phyloP scores from a whole-genome alignment of 2,329 filamentous ascomycete species.

The Pseudogymnoascus verrucosus region DNA sequence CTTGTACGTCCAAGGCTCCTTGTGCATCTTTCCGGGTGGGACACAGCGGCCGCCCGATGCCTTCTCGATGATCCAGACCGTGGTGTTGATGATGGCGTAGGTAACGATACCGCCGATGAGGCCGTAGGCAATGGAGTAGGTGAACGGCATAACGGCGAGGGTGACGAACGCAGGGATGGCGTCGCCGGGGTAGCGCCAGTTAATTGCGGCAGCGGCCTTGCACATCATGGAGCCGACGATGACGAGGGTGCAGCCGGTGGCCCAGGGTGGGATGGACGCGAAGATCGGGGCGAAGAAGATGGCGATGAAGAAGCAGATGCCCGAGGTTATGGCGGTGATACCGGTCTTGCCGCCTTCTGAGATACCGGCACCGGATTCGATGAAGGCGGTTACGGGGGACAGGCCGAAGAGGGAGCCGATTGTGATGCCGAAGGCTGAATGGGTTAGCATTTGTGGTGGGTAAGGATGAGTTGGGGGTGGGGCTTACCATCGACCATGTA shows the following conservation, averaged over 20 bases:
- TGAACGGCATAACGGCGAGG: conserved; percentile 81
- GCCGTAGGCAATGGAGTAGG: conserved; percentile 80
- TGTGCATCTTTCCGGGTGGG: conserved; percentile 66
- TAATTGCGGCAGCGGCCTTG: conserved; percentile 69
- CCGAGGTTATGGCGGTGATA: conserved; percentile 70
- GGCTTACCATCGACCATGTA: conserved; percentile 66
- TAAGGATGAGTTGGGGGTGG: background rate
- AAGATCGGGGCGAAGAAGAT: conserved; percentile 89
- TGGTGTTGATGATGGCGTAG: conserved; percentile 68
- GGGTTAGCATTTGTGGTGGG: background rate
- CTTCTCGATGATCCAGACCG: conserved; percentile 61
- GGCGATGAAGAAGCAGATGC: conserved; percentile 77
- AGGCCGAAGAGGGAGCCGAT: conserved; percentile 71
- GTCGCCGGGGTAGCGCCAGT: conserved; percentile 81
- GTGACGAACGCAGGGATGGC: conserved; percentile 78
- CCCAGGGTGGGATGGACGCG: conserved; percentile 82
- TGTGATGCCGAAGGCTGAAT: conserved; percentile 47
- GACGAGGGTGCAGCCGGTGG: conserved; percentile 79
- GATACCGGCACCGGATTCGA: conserved; percentile 85
- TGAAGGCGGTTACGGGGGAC: conserved; percentile 77
- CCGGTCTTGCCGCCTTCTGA: conserved; percentile 81
- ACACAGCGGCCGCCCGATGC: conserved; percentile 60
- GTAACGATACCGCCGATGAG: conserved; percentile 69
- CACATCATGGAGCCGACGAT: conserved; percentile 87
- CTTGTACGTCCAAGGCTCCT: conserved; percentile 74